A percentile compares a stretch with the other conserved stretches of the same genome.
Conservation (phyloP, 2,329 filamentous ascomycete genomes). For the Penicillium sp. region DNA sequence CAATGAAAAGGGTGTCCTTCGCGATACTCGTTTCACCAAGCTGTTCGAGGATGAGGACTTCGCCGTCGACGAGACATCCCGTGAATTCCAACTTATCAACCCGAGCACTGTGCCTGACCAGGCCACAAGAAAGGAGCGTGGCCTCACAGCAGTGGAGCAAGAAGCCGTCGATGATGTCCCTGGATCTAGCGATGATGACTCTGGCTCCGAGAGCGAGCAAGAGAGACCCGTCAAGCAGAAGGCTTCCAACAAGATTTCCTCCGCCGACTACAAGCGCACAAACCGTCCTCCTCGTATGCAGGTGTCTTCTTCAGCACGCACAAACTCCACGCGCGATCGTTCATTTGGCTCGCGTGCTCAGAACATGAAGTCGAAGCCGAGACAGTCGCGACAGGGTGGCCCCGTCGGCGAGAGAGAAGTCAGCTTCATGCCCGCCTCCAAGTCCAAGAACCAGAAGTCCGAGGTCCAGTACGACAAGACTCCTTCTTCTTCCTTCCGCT, state of each 20-base stretch:
- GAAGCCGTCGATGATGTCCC: slow-evolving; percentile 57
- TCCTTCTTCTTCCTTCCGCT: slow-evolving; percentile 17
- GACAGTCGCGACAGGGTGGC: slow-evolving; percentile 31
- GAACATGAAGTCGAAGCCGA: slow-evolving; percentile 40
- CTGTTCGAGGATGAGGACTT: slow-evolving; percentile 95
- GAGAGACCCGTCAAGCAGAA: slow-evolving; percentile 29
- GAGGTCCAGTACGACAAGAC: slow-evolving; percentile 20
- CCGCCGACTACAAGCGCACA: slow-evolving; percentile 55
- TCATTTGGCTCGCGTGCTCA: slow-evolving; percentile 60
- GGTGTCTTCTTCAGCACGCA: slow-evolving; percentile 54
- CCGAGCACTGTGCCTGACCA: slow-evolving; percentile 66
- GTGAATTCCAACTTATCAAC: slow-evolving; percentile 86
- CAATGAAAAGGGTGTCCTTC: slow-evolving; percentile 65
- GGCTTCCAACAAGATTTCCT: slow-evolving; percentile 51
- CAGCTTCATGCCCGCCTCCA: slow-evolving; percentile 58
- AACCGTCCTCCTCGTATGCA: slow-evolving; percentile 57
- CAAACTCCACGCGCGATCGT: slow-evolving; percentile 49
- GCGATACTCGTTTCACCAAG: slow-evolving; percentile 81
- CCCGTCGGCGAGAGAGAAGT: slow-evolving; percentile 56
- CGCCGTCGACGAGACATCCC: slow-evolving; percentile 81
- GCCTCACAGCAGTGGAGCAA: slow-evolving; percentile 63
- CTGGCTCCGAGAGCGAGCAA: slow-evolving; percentile 33
- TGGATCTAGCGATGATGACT: slow-evolving; percentile 41
- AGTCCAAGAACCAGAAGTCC: slow-evolving; percentile 35
- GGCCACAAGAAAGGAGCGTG: slow-evolving; percentile 41